Conservation (phyloP, 2,329 filamentous ascomycete species). For the Fusarium circinatum region DNA sequence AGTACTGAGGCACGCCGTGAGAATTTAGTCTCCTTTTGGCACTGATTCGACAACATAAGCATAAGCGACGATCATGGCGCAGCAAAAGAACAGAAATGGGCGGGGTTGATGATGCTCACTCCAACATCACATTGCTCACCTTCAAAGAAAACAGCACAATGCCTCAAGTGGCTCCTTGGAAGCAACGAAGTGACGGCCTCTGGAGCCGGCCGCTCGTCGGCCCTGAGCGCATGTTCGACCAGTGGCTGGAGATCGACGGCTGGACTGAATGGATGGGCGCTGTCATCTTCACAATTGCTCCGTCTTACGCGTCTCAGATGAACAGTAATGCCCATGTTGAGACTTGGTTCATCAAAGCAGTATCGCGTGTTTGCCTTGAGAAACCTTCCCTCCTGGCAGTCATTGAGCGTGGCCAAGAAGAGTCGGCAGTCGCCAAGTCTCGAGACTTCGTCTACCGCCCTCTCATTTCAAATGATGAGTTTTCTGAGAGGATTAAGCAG, state of each 20-base stretch:
- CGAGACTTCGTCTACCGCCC: conserved; percentile 2
- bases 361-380: background rate
- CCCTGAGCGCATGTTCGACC: conserved; percentile 3
- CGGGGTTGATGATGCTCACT: background rate
- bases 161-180: background rate
- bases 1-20: background rate
- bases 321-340: background rate
- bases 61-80: background rate
- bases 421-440: background rate
- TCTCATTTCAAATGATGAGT: background rate
- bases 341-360: background rate
- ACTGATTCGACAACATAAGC: background rate
- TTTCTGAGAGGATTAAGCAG: background rate
- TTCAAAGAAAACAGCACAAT: background rate
- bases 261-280: background rate
- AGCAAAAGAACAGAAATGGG: too few species aligned
- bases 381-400: background rate
- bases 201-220: background rate
- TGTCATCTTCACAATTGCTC: background rate
- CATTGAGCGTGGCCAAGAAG: background rate
- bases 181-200: background rate
- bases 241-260: conserved; percentile 2
- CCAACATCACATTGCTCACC: background rate
- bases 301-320: background rate
- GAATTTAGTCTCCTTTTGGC: background rate